Percentiles rank a stretch among this genome's conserved stretches.
phyloP scores from a whole-genome alignment of 2,329 filamentous ascomycete genomes.

The Aspergillus costaricaensis region DNA sequence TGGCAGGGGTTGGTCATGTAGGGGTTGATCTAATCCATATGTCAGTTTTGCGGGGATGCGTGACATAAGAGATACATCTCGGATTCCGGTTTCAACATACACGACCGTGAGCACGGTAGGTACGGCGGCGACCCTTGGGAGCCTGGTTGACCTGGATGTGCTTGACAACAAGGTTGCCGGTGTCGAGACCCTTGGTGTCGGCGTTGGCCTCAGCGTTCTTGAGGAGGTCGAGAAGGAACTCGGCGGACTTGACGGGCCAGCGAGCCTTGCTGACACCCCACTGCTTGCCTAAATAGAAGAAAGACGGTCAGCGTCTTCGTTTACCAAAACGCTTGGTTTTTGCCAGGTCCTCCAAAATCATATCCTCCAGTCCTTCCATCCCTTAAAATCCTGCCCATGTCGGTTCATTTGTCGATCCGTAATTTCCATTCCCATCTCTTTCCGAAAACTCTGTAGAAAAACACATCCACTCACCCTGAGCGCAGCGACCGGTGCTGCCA shows the following conservation, averaged over 20 bases:
- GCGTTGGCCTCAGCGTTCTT: conserved; percentile 98
- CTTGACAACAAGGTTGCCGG: conserved; percentile 96
- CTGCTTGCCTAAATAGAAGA: conserved; percentile 74
- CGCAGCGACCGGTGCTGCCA: conserved; percentile 90
- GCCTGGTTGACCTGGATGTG: conserved; percentile 99
- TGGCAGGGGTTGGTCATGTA: conserved; percentile 99
- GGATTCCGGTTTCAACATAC: conserved; percentile 62
- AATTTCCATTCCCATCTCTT: not conserved
- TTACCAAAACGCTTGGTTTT: not conserved
- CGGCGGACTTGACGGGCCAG: conserved; percentile 99
- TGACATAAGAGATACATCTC: not conserved
- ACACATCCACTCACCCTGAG: conserved; percentile 78
- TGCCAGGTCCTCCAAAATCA: not conserved
- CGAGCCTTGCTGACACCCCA: conserved; percentile 97
- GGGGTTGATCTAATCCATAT: conserved; percentile 81
- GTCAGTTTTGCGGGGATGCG: not conserved
- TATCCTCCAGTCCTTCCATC: not conserved
- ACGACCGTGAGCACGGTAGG: conserved; percentile 99
- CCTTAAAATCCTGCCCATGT: not conserved
- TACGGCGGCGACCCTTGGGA: conserved; percentile 97
- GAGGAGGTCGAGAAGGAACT: conserved; percentile 95
- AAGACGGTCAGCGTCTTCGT: conserved; percentile 11
- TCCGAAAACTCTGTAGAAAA: conserved; percentile 15
- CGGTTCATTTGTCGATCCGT: conserved; percentile 8
- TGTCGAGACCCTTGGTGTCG: conserved; percentile 96